phyloP scores from a whole-genome alignment of 2,329 filamentous ascomycete genomes.

The Tolypocladium capitatum region DNA sequence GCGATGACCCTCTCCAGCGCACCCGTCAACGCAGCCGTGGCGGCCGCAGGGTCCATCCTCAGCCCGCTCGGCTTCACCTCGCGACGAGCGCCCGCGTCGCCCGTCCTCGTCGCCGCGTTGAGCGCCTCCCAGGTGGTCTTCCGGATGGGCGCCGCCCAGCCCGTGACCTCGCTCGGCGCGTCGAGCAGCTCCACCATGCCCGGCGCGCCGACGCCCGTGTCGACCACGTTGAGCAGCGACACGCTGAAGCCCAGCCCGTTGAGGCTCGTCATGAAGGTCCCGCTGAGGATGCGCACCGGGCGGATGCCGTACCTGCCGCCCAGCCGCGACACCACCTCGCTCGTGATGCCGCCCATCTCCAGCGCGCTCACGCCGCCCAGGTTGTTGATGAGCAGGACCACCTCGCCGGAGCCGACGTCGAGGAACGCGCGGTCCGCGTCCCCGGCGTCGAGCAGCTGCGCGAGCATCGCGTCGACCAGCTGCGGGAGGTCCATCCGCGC shows the following conservation, averaged over 20 bases:
- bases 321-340: conserved; percentile 54
- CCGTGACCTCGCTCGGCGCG: conserved; percentile 53
- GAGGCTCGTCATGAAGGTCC: conserved; percentile 67
- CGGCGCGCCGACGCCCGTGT: conserved; percentile 42
- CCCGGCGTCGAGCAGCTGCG: conserved; percentile 49
- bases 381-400: conserved; percentile 63
- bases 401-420: conserved; percentile 46
- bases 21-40: conserved; percentile 38
- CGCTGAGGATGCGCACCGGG: conserved; percentile 51
- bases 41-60: conserved; percentile 35
- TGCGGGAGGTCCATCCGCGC: conserved; percentile 37
- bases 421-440: conserved; percentile 63
- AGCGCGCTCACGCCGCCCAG: conserved; percentile 60
- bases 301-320: conserved; percentile 41
- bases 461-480: conserved; percentile 52
- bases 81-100: conserved; percentile 16
- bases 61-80: conserved; percentile 32
- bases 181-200: conserved; percentile 59
- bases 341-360: conserved; percentile 58
- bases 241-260: conserved; percentile 68
- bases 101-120: conserved; percentile 33
- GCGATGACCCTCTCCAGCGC: conserved; percentile 50
- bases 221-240: conserved; percentile 51
- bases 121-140: conserved; percentile 50
- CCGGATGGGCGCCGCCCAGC: conserved; percentile 53